These are phyloP conservation scores for Cyclotella choctawhatcheeana DNA, from an alignment of 108 stramenopile species.

Conservation along the genomic window DNA sequence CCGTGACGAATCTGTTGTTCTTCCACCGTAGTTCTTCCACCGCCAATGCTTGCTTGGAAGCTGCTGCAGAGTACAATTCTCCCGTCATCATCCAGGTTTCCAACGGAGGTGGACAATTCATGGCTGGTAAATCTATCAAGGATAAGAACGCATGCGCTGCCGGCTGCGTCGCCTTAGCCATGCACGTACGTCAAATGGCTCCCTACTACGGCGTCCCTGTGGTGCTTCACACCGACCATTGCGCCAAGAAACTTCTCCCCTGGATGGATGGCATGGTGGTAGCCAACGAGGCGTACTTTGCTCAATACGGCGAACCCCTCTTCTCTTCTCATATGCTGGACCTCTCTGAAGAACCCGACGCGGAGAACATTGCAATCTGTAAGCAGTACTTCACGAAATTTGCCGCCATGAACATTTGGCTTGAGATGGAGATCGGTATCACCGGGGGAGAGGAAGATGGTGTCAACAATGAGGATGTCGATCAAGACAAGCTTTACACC, in stretches of 20 bases:
- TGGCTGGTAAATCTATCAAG: conserved; percentile 92
- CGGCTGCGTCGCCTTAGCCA: conserved; percentile 92
- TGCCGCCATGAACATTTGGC: conserved; percentile 93
- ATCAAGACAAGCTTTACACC: conserved; percentile 98
- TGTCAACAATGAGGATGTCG: conserved; percentile 95
- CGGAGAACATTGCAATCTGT: conserved; percentile 98
- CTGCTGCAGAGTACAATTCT: conserved; percentile 84
- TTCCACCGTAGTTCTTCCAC: conserved; percentile 91
- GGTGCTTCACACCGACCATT: conserved; percentile 97
- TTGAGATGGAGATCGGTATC: conserved; percentile 99
- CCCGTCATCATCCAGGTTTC: conserved; percentile 95
- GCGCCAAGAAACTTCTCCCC: conserved; percentile 93
- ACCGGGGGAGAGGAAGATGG: conserved; percentile 99
- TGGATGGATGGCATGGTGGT: conserved; percentile 97
- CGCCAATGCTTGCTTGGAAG: conserved; percentile 90
- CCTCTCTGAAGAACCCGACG: conserved; percentile 94
- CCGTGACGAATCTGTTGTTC: no score
- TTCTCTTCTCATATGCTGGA: conserved; percentile 98
- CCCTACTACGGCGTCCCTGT: conserved; percentile 97
- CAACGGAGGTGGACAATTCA: conserved; percentile 90
- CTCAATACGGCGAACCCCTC: conserved; percentile 91
- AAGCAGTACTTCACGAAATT: conserved; percentile 93
- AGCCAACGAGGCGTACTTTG: conserved; percentile 93
- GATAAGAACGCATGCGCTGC: conserved; percentile 82
- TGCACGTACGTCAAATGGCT: conserved; percentile 95